Evolutionary conservation across 2,329 filamentous ascomycete genomes (phyloP), one percentile per base, ranked within the genome.

Genomic region (Clonostachys solani): DNA sequence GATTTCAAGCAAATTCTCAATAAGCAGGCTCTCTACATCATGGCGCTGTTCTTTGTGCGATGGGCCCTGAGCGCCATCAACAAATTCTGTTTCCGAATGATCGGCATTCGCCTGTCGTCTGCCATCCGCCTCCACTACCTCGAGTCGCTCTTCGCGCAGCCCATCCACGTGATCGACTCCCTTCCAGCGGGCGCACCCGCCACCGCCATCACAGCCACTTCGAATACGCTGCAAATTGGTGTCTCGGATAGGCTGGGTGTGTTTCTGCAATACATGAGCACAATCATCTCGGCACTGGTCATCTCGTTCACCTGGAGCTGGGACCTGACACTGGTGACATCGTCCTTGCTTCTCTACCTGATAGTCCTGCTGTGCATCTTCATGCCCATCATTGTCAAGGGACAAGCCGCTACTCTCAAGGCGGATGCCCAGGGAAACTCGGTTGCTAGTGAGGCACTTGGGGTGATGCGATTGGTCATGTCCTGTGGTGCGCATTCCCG

Each of bases 31-130:
- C 66, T 91, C 0, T 88, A 84, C 62, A 82, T 90, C 56, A 77
- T 90, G 46, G 81, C 81, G 47, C 69, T 91, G 7, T 91, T 90
- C 61, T 63, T 90, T 40, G 85, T 69, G 13, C 81, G 84, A 43
- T 83, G 87, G 53, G 58, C 68, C 16, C 66, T 87, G 38, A 80
- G 78, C 50, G 89, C 88, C 52, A 67, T 84, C 49, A 77, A 77
- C 53, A 80, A 79, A 61, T 80, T 83, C 55, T 68, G 69, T 36
- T 83, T 83, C 52, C 77, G 81, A 18, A 75, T 84, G 61, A 80
- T 83, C 49, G 80, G 80, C 23, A 78, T 84, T 48, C 74, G 80
- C 23, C 71, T 84, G 52, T 84, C 81, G 5, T 78, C 81, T 3
- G 78, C 73, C 15, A 73, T 85, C 44, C 74, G 87, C 29, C 72